Evolutionary conservation across 805 yeast genomes (phyloP), one percentile per base, ranked within the genome.

Genomic region (Wickerhamiella shivajii): DNA sequence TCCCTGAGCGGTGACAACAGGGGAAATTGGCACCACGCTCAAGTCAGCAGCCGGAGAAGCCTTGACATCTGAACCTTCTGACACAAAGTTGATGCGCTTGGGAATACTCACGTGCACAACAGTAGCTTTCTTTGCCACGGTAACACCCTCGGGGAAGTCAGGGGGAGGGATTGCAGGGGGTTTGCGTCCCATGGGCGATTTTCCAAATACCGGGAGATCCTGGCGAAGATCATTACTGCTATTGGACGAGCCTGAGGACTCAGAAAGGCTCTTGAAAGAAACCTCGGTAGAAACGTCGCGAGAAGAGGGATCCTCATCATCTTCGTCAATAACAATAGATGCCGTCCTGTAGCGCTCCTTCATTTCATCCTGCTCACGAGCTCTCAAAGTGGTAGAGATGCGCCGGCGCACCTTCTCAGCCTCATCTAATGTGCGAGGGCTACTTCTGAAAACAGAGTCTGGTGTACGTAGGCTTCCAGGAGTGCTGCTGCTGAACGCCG

Each of bases 391-490:
- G 21, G 16, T 10, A 5, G 34, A 24, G 15, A 36, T 36, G 3
- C 35, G 31, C 11, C 31, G 31, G 17, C 39, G 31, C 18, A 18
- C 11, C 3, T 26, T 31, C 13, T 26, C 39, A 7, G 39, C 39
- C 14, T 36, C 39, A 15, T 18, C 25, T 11, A 36, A 29, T 2
- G 39, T 31, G 29, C 34, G 34, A 8, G 34, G 34, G 22, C 29
- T 24, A 9, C 23, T 29, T 11, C 25, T 23, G n/a, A 20, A n/a
- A n/a, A n/a, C n/a, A n/a, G n/a, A n/a, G n/a, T n/a, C n/a, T n/a
- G n/a, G n/a, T n/a, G n/a, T n/a, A n/a, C n/a, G n/a, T n/a, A n/a
- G n/a, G n/a, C n/a, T n/a, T n/a, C n/a, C n/a, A n/a, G n/a, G n/a
- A n/a, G n/a, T n/a, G n/a, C n/a, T n/a, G n/a, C n/a, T n/a, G n/a